Conservation (phyloP, 83 land plant genomes). For the Isoetes engelmannii region DNA sequence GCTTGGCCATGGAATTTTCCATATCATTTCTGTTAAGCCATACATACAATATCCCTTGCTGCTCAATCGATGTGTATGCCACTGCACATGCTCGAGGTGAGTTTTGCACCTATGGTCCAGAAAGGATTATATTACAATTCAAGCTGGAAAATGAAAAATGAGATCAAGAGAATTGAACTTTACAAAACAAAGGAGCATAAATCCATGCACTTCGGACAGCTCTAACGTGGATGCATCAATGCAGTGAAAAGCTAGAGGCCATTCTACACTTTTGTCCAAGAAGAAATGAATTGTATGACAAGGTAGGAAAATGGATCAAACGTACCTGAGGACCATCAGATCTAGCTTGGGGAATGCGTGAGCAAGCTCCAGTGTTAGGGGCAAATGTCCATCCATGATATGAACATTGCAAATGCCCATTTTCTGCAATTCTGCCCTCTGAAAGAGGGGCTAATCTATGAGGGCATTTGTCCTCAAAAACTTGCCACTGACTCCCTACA, state of each 20-base stretch:
- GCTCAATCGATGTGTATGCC: constrained; percentile 22
- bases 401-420: constrained; percentile 81
- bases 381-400: constrained; percentile 94
- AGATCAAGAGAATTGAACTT: too few relatives aligned
- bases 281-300: too few relatives aligned
- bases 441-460: constrained; percentile 86
- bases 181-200: too few relatives aligned
- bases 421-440: constrained; percentile 76
- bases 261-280: too few relatives aligned
- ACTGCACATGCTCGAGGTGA: constrained; percentile 21
- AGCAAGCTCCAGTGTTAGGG: constrained; percentile 59
- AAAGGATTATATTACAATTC: too few relatives aligned
- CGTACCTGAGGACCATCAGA: constrained; percentile 64
- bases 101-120: not conserved
- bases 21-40: constrained; percentile 15
- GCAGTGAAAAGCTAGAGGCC: too few relatives aligned
- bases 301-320: too few relatives aligned
- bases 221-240: too few relatives aligned
- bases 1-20: constrained; percentile 6
- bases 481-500: constrained; percentile 49
- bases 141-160: too few relatives aligned
- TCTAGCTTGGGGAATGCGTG: constrained; percentile 73
- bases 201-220: too few relatives aligned
- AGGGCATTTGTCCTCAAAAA: constrained; percentile 75
- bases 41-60: constrained; percentile 31